Conservation (phyloP, 129 eudicot genomes). For the Sambucus nigra region DNA sequence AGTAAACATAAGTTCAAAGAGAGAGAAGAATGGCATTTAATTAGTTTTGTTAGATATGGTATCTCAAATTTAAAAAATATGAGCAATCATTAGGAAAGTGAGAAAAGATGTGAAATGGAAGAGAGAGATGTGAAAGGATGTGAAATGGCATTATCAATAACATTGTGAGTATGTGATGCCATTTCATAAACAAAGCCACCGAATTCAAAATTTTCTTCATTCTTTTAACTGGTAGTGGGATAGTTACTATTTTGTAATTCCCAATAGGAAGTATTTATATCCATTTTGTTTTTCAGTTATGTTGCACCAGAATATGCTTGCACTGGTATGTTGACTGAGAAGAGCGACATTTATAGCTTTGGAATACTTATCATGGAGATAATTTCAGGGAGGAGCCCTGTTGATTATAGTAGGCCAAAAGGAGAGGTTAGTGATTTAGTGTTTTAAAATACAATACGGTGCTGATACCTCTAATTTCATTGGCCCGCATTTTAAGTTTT, state of each 20-base stretch:
- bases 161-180: too few relatives aligned
- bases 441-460: neutral
- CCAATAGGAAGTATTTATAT: neutral
- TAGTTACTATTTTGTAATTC: neutral
- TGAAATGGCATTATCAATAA: too few relatives aligned
- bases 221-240: too few relatives aligned
- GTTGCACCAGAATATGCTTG: constrained; percentile 99
- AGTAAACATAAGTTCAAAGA: too few relatives aligned
- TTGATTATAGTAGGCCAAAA: constrained; percentile 80
- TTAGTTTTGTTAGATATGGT: too few relatives aligned
- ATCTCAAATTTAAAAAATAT: too few relatives aligned
- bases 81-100: too few relatives aligned
- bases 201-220: too few relatives aligned
- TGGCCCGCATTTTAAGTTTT: neutral
- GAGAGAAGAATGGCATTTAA: too few relatives aligned
- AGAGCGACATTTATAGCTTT: constrained; percentile 91
- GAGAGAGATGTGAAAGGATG: too few relatives aligned
- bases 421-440: constrained; percentile 58
- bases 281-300: constrained; percentile 36
- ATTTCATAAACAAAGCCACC: too few relatives aligned
- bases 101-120: too few relatives aligned
- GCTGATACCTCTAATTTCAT: neutral
- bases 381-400: constrained; percentile 86
- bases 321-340: constrained; percentile 95
- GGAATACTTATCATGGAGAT: constrained; percentile 96